Evolutionary conservation across 345 rosid species (phyloP), one percentile per base, ranked within the genome.

Genomic region (Tarenaya hassleriana): DNA sequence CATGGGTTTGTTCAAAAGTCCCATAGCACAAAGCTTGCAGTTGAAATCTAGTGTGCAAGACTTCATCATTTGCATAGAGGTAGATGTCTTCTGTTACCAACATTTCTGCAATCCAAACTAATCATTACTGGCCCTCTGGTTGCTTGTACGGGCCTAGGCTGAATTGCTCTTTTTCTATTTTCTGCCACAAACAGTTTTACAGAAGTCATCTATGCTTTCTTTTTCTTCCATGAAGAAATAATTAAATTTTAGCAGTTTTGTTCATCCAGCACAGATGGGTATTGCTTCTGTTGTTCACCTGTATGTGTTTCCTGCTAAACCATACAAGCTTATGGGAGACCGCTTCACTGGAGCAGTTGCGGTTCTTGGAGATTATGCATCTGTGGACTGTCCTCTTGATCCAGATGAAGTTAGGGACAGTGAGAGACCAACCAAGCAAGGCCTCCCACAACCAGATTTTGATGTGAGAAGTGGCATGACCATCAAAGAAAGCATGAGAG

Each of bases 11-110:
- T 80, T 94, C 62, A 81, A 80, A 72, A 80, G 88, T 70, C 68
- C 87, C 14, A 69, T 85, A 54, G 94, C 95, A 48, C 86, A 88
- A 70, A 82, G 78, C 64, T 77, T 83, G 77, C 87, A 86, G 73
- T 62, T 83, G 52, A 83, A 88, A 75, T 81, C 98, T 31, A 81
- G 94, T 54, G 82, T 94, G 52, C 99, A 94, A 69, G 97, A 88
- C 70, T 88, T 94, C 82, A 73, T 94, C 62, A 94, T 94, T 63
- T 88, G 99, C 76, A 78, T 94, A 63, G 99, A 94, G 97, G 99
- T 94, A 76, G 55, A 56, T 72, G 58, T 58, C 67, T 60, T 61
- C 41, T 45, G 58, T 57, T 59, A 24, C 62, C 57, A 43, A 44
- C 41, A 13, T 27, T 20, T 9, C 34, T 44, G 39, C 20, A 53